Evolutionary conservation across 495 filamentous ascomycete genomes (phyloP), one percentile per base, ranked within the genome.

Genomic region (Bacidia rubella): DNA sequence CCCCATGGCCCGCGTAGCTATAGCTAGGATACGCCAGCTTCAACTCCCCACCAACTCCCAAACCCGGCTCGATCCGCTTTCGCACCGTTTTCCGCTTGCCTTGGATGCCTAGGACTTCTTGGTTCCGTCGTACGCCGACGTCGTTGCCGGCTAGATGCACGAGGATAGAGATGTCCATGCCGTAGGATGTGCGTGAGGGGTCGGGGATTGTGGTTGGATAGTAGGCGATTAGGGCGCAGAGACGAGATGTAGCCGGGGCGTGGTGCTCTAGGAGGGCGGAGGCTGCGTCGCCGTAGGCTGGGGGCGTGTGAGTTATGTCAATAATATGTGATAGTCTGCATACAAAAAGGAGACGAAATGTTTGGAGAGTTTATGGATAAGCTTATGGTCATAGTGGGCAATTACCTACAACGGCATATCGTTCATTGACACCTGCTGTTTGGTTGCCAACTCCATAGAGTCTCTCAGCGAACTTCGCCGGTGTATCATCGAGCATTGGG

Each of bases 231-330:
- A 44, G 20, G 20, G 41, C 20, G 41, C 41, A 9, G 41, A 44
- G 17, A 17, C 41, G 41, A 17, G 41, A 22, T 5, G 41, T 22
- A 17, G 15, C 12, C 9, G 41, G 7, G 5, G 41, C 5, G 41
- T 44, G 41, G 17, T n/a, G 12, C 5, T 9, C 9, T 9, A 44
- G 41, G 41, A 44, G 15, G 20, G 41, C 41, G 41, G 15, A 17
- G 41, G 41, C 41, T n/a, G 41, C 41, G 41, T 44, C 41, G 41
- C 41, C 41, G 41, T 17, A 44, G 20, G 41, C 41, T 44, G 20
- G 41, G 41, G 19, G 32, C 10, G 32, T 9, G 32, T 39, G 32
- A 10, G 32, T 39, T 10, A 10, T 39, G 10, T 39, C 9, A n/a
- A 9, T 39, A 39, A n/a, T n/a, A n/a, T 9, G 10, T 39, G 32